Evolutionary conservation across 1,139 yeast genomes (phyloP).

Genomic region (Suhomyces bolitotheri): DNA sequence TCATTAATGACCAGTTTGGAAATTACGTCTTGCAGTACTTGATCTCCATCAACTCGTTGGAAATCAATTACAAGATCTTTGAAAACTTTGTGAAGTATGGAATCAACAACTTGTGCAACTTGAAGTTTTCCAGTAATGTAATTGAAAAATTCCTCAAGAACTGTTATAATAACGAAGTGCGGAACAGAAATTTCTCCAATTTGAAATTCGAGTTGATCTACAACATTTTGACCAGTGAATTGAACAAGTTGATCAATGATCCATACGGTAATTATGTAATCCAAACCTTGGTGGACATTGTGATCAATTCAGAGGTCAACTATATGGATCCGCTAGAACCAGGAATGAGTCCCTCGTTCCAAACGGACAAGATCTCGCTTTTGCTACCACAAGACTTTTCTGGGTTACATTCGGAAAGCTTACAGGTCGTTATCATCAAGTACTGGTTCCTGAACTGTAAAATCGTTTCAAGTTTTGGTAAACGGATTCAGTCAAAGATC

Average conservation of each 20-base stretch:
- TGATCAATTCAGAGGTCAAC: slow-evolving; percentile 33
- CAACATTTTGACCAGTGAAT: slow-evolving; percentile 36
- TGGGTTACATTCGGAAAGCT: slow-evolving; percentile 11
- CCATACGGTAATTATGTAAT: slow-evolving; percentile 31
- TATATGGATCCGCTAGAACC: slow-evolving; percentile 11
- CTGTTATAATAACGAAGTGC: slow-evolving; percentile 39
- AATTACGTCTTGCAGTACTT: slow-evolving; percentile 50
- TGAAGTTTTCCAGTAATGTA: slow-evolving; percentile 49
- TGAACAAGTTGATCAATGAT: slow-evolving; percentile 47
- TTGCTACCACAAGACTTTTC: slow-evolving; percentile 24
- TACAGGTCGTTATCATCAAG: slow-evolving; percentile 40
- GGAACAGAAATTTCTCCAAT: slow-evolving; percentile 21
- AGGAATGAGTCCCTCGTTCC: slow-evolving; percentile 3
- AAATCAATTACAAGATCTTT: slow-evolving; percentile 37
- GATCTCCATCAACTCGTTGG: slow-evolving; percentile 42
- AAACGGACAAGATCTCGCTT: slow-evolving; percentile 22
- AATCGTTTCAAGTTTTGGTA: slow-evolving; percentile 47
- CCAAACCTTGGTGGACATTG: slow-evolving; percentile 40
- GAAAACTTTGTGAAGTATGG: slow-evolving; percentile 39
- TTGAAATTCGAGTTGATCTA: slow-evolving; percentile 43
- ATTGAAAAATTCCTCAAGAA: slow-evolving; percentile 48
- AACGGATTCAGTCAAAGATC: slow-evolving; percentile 49
- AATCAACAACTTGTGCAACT: slow-evolving; percentile 39
- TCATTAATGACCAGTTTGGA: slow-evolving; percentile 50
- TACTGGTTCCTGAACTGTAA: slow-evolving; percentile 47